These are phyloP conservation scores for Rubroshorea leprosula DNA, from an alignment of 345 rosid genomes.

Conservation along the genomic window DNA sequence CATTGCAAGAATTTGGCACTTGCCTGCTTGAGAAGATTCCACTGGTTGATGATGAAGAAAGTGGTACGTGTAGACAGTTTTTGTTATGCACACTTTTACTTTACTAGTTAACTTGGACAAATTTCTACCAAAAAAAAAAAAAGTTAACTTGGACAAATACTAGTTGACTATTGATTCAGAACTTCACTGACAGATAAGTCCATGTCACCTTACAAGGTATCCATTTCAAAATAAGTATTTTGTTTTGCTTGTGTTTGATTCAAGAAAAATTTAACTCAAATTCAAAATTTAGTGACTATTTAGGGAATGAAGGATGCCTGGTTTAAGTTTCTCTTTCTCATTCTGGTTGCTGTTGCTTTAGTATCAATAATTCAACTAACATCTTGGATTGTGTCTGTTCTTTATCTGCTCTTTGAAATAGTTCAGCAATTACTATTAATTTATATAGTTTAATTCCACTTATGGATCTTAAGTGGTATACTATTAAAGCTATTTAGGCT, in stretches of 20 bases:
- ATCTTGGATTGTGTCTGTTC: no score
- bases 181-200: not conserved
- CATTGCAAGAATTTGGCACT: conserved; percentile 79
- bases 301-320: not conserved
- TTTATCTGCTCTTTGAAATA: no score
- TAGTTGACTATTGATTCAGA: not conserved
- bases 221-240: not conserved
- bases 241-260: not conserved
- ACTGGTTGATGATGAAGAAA: conserved; percentile 77
- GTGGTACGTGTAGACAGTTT: conserved; percentile 48
- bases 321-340: not conserved
- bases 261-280: not conserved
- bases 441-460: no score
- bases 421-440: no score
- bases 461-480: not conserved
- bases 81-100: not conserved
- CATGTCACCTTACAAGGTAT: not conserved
- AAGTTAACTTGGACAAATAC: not conserved
- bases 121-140: no score
- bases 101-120: no score
- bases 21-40: conserved; percentile 81
- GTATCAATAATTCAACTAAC: no score
- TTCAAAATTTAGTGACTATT: no score
- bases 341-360: not conserved
- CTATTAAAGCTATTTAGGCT: not conserved